Conservation (phyloP, 1,284 basidiomycete species). For the Kwoniella shivajii region DNA sequence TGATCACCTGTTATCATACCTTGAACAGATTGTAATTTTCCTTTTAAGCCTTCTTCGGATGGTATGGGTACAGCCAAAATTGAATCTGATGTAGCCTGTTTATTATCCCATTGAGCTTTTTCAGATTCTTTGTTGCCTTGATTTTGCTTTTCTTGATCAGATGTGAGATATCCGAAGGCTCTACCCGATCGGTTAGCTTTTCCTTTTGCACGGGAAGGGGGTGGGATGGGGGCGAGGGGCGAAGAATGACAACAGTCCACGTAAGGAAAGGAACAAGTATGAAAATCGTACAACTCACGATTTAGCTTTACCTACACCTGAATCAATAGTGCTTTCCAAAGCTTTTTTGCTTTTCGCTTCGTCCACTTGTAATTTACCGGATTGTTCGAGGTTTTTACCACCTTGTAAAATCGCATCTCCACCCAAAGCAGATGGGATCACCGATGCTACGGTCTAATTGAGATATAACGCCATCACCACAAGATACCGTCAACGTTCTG, state of each 20-base stretch:
- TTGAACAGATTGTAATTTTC: constrained; percentile 45
- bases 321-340: constrained; percentile 42
- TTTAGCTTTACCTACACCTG: constrained; percentile 46
- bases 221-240: too few relatives aligned
- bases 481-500: too few relatives aligned
- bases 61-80: constrained; percentile 28
- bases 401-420: constrained; percentile 34
- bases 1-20: constrained; percentile 50
- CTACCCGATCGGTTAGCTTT: constrained; percentile 21
- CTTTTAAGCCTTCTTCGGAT: constrained; percentile 39
- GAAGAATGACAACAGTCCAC: too few relatives aligned
- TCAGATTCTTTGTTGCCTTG: constrained; percentile 50
- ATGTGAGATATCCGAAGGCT: constrained; percentile 48
- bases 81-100: constrained; percentile 34
- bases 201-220: background rate
- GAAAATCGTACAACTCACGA: constrained; percentile 38
- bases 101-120: constrained; percentile 47
- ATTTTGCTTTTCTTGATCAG: constrained; percentile 44
- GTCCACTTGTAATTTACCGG: constrained; percentile 43
- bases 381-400: constrained; percentile 35
- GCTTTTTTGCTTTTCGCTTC: constrained; percentile 44
- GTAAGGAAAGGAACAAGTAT: background rate
- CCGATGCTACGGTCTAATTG: constrained; percentile 35
- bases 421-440: constrained; percentile 33
- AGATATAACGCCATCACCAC: too few relatives aligned